Conservation (phyloP, 768 basidiomycete genomes). For the Collybiopsis luxurians region DNA sequence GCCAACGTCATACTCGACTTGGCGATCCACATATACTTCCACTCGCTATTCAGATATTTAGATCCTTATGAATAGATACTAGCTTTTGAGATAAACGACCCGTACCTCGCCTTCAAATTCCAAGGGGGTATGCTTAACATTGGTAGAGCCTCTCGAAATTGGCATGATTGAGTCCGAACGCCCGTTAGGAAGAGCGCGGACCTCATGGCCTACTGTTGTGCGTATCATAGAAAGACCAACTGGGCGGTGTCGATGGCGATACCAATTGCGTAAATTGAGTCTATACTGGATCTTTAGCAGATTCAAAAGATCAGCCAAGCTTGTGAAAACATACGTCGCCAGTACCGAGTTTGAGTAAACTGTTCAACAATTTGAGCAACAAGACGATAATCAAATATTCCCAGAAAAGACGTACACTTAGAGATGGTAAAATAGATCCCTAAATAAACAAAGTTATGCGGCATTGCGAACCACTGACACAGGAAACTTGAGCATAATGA, state of each 20-base stretch:
- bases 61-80: neutral
- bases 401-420: neutral
- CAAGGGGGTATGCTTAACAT: neutral
- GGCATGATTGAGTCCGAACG: neutral
- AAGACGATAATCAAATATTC: neutral
- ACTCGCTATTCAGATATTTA: neutral
- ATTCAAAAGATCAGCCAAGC: neutral
- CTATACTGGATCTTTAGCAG: neutral
- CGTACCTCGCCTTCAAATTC: neutral
- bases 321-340: constrained; percentile 8
- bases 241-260: constrained; percentile 13
- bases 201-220: neutral
- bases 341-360: constrained; percentile 14
- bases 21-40: neutral
- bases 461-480: constrained; percentile 12
- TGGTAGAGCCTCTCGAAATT: neutral
- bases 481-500: neutral
- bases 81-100: neutral
- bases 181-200: neutral
- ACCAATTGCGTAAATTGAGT: constrained; percentile 15
- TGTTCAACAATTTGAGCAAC: neutral
- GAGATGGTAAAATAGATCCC: constrained; percentile 11
- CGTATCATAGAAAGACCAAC: constrained; percentile 8
- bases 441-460: constrained; percentile 12
- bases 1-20: neutral